phyloP scores from a whole-genome alignment of 345 rosid genomes.

The Eucalyptus cloeziana region DNA sequence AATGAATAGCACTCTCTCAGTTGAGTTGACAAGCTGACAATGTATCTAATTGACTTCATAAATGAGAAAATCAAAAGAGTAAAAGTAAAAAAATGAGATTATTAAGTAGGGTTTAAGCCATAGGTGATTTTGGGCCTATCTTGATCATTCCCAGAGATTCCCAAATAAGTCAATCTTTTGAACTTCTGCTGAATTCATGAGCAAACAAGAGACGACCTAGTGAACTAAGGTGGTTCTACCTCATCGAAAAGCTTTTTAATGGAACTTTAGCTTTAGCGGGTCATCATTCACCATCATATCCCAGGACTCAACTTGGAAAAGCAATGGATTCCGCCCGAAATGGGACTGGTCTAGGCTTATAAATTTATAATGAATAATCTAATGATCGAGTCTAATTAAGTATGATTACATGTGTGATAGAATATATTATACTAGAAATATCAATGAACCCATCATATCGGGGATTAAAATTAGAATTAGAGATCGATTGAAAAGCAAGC shows the following conservation, averaged over 20 bases:
- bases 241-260: neutral
- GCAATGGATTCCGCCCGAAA: neutral
- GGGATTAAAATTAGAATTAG: neutral
- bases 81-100: neutral
- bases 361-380: neutral
- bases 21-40: neutral
- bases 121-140: neutral
- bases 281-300: neutral
- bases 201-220: neutral
- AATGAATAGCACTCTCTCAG: neutral
- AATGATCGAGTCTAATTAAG: neutral
- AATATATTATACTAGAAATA: neutral
- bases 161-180: neutral
- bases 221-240: neutral
- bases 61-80: neutral
- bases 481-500: neutral
- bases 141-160: neutral
- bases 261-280: neutral
- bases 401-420: neutral
- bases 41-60: neutral
- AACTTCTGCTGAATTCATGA: neutral
- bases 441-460: neutral
- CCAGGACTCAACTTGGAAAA: neutral
- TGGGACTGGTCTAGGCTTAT: neutral
- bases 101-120: neutral